Conservation (phyloP, 352 stramenopile genomes). For the Elongisporangium anandrum region DNA sequence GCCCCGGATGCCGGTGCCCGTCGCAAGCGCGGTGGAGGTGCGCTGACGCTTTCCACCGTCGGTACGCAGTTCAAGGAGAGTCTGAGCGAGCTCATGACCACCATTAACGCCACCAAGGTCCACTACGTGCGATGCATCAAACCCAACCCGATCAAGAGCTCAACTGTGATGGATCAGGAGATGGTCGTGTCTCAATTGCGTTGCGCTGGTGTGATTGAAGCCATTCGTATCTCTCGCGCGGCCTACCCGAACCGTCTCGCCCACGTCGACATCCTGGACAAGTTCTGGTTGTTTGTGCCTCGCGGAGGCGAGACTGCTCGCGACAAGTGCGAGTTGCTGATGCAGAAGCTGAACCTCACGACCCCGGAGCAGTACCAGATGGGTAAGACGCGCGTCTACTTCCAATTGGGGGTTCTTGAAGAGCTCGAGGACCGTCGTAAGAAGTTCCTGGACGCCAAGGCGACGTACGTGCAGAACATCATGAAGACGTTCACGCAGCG, state of each 20-base stretch:
- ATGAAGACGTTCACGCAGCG: slow-evolving; percentile 75
- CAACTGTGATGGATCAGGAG: slow-evolving; percentile 84
- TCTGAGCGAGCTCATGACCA: slow-evolving; percentile 92
- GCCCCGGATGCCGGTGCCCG: slow-evolving; percentile 24
- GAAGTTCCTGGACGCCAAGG: slow-evolving; percentile 82
- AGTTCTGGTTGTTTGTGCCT: slow-evolving; percentile 82
- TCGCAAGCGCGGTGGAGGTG: slow-evolving; percentile 42
- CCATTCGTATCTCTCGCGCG: slow-evolving; percentile 96
- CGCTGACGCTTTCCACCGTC: slow-evolving; percentile 66
- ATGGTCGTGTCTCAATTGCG: slow-evolving; percentile 95
- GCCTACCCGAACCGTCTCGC: slow-evolving; percentile 98
- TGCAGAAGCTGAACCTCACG: slow-evolving; percentile 74
- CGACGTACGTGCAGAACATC: slow-evolving; percentile 67
- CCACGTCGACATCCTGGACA: slow-evolving; percentile 83
- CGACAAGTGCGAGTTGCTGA: slow-evolving; percentile 73
- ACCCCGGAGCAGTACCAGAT: slow-evolving; percentile 83
- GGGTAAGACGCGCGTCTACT: slow-evolving; percentile 86
- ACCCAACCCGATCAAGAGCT: slow-evolving; percentile 96
- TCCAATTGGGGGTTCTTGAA: slow-evolving; percentile 80
- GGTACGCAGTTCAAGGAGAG: slow-evolving; percentile 93
- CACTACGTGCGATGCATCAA: slow-evolving; percentile 99
- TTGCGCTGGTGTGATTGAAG: slow-evolving; percentile 99
- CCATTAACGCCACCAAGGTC: slow-evolving; percentile 93
- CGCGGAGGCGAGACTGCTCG: slow-evolving; percentile 40
- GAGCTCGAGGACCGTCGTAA: slow-evolving; percentile 82